Conservation (phyloP, 805 yeast species). For the Yarrowia sp. region DNA sequence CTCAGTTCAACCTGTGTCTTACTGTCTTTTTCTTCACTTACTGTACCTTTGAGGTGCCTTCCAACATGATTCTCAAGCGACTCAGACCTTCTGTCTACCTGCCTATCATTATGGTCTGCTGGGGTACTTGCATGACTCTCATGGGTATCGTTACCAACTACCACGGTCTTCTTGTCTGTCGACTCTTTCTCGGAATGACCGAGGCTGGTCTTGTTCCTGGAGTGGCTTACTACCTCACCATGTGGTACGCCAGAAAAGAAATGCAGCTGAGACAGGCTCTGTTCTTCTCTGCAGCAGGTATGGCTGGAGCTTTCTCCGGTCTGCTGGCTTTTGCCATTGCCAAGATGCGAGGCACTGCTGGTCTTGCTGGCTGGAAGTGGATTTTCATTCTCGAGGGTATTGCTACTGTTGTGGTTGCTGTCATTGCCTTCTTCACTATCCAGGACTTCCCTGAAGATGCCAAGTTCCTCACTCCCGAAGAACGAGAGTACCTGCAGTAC, state of each 20-base stretch:
- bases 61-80: conserved; percentile 35
- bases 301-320: conserved; percentile 56
- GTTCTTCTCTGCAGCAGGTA: conserved; percentile 38
- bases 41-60: conserved; percentile 35
- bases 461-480: conserved; percentile 45
- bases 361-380: conserved; percentile 51
- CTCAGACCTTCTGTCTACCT: conserved; percentile 42
- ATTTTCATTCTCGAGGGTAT: conserved; percentile 52
- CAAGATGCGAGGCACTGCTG: conserved; percentile 42
- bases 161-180: conserved; percentile 39
- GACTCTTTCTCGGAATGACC: conserved; percentile 44
- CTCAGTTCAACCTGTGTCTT: conserved; percentile 42
- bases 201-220: conserved; percentile 50
- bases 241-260: conserved; percentile 43
- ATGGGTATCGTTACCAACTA: conserved; percentile 40
- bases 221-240: conserved; percentile 38
- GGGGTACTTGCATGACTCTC: conserved; percentile 41
- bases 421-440: conserved; percentile 38
- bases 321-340: conserved; percentile 45
- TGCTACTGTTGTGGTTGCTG: conserved; percentile 40
- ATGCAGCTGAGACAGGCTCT: conserved; percentile 43
- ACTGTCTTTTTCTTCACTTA: conserved; percentile 43
- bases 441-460: conserved; percentile 59
- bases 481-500: conserved; percentile 44
- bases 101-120: conserved; percentile 38